phyloP scores from a whole-genome alignment of 2,329 filamentous ascomycete genomes.

The Magnaporthiopsis incrustans region DNA sequence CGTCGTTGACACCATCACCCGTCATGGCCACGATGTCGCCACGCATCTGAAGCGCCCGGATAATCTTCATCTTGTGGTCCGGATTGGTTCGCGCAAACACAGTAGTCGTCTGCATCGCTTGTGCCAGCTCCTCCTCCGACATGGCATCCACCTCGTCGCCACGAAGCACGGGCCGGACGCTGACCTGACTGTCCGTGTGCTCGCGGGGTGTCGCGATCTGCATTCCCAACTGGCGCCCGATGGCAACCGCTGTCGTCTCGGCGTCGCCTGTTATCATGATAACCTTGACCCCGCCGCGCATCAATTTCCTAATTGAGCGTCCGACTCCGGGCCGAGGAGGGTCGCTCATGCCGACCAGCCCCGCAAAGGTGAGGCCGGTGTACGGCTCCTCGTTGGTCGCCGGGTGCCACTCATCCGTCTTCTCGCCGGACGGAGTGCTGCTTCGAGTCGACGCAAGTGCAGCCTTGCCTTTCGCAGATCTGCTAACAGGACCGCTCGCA shows the following conservation, averaged over 20 bases:
- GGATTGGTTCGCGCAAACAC: constrained; percentile 96
- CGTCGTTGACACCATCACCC: constrained; percentile 95
- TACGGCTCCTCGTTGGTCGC: constrained; percentile 63
- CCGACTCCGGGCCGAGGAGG: constrained; percentile 86
- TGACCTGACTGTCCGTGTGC: constrained; percentile 45
- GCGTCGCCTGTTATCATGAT: constrained; percentile 99
- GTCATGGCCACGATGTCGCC: constrained; percentile 99
- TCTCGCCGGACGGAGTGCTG: constrained; percentile 37
- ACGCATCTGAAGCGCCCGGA: constrained; percentile 79
- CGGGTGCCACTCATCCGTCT: constrained; percentile 28
- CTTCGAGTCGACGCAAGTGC: constrained; percentile 31
- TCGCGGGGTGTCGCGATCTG: constrained; percentile 53
- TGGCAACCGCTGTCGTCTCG: constrained; percentile 87
- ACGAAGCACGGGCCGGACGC: constrained; percentile 65
- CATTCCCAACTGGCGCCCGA: constrained; percentile 94
- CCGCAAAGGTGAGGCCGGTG: constrained; percentile 78
- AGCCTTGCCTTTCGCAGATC: constrained; percentile 13
- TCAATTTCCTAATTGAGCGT: constrained; percentile 77
- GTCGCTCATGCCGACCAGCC: constrained; percentile 94
- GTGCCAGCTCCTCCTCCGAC: constrained; percentile 74
- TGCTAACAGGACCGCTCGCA: constrained; percentile 65
- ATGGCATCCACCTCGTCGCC: constrained; percentile 92
- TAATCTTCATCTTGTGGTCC: constrained; percentile 97
- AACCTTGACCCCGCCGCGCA: constrained; percentile 91
- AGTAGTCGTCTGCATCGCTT: constrained; percentile 79